Base-by-base conservation (phyloP, 2,329 filamentous ascomycete genomes). In the Fusarium bactridioides region DNA sequence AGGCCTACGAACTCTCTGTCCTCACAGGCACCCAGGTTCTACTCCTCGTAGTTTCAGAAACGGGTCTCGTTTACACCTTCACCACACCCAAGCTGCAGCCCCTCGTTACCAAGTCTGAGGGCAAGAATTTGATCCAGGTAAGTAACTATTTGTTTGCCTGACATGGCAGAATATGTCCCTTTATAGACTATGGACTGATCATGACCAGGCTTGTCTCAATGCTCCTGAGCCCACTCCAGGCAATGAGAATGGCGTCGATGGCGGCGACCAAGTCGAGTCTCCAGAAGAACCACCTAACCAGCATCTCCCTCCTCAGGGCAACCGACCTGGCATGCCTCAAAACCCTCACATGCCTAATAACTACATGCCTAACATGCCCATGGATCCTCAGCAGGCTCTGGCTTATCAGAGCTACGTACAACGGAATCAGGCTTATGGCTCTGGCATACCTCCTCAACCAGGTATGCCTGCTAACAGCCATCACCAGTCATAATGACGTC, bases 91-190 rank as follows among this genome's bases (percentile, higher is more conserved):
- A 99, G 87, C 91, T 99, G 63, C 96, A 98, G 85, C 96, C 96
- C 72, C 90, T 99, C 60, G 96, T 98, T 77, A 99, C 96, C 72
- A 98, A 98, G 87, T 93, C 96, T 23, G 96, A 98, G 85, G 96
- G 96, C 85, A 99, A 99, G 90, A 99, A 99, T 82, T 87, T 99
- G 74, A 98, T 99, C 77, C 96, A 99, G 91, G 96, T 98, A 89
- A 74, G 90, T 48, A 53, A 62, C 41, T 44, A 21, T 38, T 23
- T 35, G 40, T 21, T 38, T 35, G 23, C 21, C 16, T 23, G 29
- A 33, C 27, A 45, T 41, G 31, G 23, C 13, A 25, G 10, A 21
- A 29, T 21, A 40, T 58, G 45, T 58, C 37, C 47, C 33, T 40
- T 31, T 12, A 44, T 13, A 25, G 45, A n/a, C 23, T 38, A 25